Percentiles rank a stretch among this genome's conserved stretches.
These are phyloP conservation scores for Vitis labrusca DNA, from an alignment of 164 flowering plant genomes.

Conservation along the genomic window DNA sequence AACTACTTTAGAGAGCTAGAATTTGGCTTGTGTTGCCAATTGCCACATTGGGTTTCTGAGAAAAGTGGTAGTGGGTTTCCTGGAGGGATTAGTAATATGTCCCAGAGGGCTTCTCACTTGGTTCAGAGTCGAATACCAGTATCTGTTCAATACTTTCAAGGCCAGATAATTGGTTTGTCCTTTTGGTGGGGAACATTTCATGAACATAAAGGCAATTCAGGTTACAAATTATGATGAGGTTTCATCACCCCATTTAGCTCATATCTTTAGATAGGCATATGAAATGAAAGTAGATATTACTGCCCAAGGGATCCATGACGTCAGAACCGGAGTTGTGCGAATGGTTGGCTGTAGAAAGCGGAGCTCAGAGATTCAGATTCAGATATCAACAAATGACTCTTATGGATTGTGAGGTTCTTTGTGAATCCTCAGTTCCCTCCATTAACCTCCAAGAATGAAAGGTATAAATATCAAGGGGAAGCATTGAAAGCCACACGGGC, in stretches of 20 bases:
- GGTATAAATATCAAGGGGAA: constrained; percentile 36
- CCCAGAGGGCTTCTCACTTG: constrained; percentile 9
- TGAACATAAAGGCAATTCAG: constrained; percentile 31
- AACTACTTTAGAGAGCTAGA: constrained; percentile 43
- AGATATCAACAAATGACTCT: constrained; percentile 10
- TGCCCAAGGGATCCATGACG: constrained; percentile 71
- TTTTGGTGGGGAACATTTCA: constrained; percentile 17
- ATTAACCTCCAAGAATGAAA: constrained; percentile 19
- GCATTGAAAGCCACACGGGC: constrained; percentile 49
- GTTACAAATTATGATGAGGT: constrained; percentile 20
- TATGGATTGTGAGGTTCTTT: constrained; percentile 54
- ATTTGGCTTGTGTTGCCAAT: constrained; percentile 20
- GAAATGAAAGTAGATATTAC: constrained; percentile 21
- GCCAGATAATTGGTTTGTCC: constrained; percentile 13
- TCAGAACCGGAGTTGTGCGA: constrained; percentile 52
- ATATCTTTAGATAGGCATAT: constrained; percentile 5
- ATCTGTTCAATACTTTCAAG: constrained; percentile 24
- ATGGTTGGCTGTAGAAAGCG: constrained; percentile 63
- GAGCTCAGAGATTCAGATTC: constrained; percentile 8
- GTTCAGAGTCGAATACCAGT: constrained; percentile 2
- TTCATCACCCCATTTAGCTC: constrained; percentile 10
- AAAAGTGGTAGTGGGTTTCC: constrained; percentile 14
- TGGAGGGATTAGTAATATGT: constrained; percentile 12
- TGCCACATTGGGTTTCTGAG: constrained; percentile 23
- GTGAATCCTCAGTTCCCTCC: constrained; percentile 53